Evolutionary conservation across 1,284 basidiomycete genomes (phyloP).

Genomic region (Bjerkandera adusta): DNA sequence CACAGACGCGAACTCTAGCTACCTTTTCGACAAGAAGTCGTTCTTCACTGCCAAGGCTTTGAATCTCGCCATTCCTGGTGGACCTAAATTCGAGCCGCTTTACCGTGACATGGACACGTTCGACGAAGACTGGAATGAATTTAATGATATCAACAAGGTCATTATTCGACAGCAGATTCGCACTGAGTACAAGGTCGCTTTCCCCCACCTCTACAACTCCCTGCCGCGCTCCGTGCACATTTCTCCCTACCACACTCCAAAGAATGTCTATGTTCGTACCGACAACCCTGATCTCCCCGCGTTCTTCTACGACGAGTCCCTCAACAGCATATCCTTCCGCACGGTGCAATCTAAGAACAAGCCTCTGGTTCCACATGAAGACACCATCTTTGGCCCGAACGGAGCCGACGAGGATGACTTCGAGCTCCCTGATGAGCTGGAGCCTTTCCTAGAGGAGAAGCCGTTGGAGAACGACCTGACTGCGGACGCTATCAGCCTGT

Average conservation of each 20-base stretch:
- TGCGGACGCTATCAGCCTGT: conserved; percentile 95
- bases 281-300: conserved; percentile 99
- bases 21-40: conserved; percentile 96
- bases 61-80: conserved; percentile 98
- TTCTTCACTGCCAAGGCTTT: conserved; percentile 99
- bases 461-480: conserved; percentile 90
- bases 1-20: conserved; percentile 85
- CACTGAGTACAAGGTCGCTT: conserved; percentile 99
- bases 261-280: conserved; percentile 98
- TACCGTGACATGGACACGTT: conserved; percentile 96
- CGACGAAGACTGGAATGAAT: conserved; percentile 99
- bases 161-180: conserved; percentile 99
- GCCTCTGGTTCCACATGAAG: conserved; percentile 86
- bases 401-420: conserved; percentile 88
- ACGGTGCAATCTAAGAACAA: conserved; percentile 83
- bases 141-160: conserved; percentile 99
- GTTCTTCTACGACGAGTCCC: conserved; percentile 98
- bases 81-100: conserved; percentile 95
- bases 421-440: conserved; percentile 77
- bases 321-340: conserved; percentile 93
- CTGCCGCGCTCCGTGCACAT: conserved; percentile 94
- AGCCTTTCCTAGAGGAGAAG: conserved; percentile 83
- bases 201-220: conserved; percentile 99
- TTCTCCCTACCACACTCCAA: conserved; percentile 90
- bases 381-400: conserved; percentile 85